Base-by-base conservation (phyloP, 495 filamentous ascomycete species). In the Penicillium paxilli region DNA sequence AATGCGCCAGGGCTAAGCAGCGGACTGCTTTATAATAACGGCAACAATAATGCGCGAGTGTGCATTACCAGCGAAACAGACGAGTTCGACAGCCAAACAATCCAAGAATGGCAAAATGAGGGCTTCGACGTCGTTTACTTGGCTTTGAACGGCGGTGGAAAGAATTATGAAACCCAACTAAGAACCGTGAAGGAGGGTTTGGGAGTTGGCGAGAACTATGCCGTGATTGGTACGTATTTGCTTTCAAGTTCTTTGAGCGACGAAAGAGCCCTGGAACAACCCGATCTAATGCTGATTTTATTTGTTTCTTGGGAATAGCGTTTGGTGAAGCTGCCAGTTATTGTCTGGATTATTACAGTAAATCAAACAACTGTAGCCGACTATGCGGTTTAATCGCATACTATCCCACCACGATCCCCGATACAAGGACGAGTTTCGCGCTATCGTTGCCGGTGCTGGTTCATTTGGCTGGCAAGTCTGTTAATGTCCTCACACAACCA, bases 51-150 rank as follows among this genome's bases (percentile, higher is more conserved):
- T n/a, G 81, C 82, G 4, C 75, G 76, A 14, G 60, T 90, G n/a
- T 84, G 84, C 59, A 69, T 90, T 38, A 85, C 86, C 0, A 76
- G 86, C 5, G 85, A 89, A 58, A 72, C 69, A 11, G 68, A 73
- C 0, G 83, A 86, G 3, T 89, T 88, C 57, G 86, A 89, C 59
- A 49, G 65, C 6, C 64, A 79, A 5, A 82, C 78, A 0, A 51
- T 87, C 24, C 70, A 74, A 16, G 74, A 77, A 23, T 89, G 86
- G 87, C 73, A 73, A 23, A 80, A 81, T 47, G 87, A 91, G 58
- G 87, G 86, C 12, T 90, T 89, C 65, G 68, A 81, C 25, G 83
- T 86, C 3, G 64, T 75, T 2, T 90, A 89, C 55, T 44, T 88
- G 0, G 78, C 85, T 0, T 74, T 84, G 55, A 72, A 77, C 14